Conservation (phyloP, 1,284 basidiomycete genomes). For the Sporisorium sorghi region DNA sequence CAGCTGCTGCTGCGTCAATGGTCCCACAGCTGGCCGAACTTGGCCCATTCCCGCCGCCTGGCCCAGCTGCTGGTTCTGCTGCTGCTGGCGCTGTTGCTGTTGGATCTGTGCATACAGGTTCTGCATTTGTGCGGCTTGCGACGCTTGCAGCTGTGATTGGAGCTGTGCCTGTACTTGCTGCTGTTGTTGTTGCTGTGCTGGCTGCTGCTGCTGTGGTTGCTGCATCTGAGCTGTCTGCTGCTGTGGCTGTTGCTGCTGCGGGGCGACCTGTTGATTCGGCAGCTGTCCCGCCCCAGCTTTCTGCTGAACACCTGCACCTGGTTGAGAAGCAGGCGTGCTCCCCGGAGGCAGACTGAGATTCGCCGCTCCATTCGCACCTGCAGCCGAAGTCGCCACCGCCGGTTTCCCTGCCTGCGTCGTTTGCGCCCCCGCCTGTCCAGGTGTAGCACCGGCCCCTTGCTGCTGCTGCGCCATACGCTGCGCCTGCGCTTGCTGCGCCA, state of each 20-base stretch:
- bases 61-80: slow-evolving; percentile 29
- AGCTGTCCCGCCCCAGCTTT: slow-evolving; percentile 13
- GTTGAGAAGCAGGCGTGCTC: slow-evolving; percentile 23
- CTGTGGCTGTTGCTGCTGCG: slow-evolving; percentile 27
- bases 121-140: slow-evolving; percentile 48
- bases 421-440: slow-evolving; percentile 10
- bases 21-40: slow-evolving; percentile 31
- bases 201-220: slow-evolving; percentile 23
- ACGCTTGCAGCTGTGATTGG: slow-evolving; percentile 34
- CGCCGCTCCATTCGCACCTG: slow-evolving; percentile 11
- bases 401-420: slow-evolving; percentile 26
- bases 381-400: slow-evolving; percentile 1
- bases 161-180: slow-evolving; percentile 35
- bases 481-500: slow-evolving; percentile 51
- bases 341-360: slow-evolving; percentile 18
- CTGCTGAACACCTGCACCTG: slow-evolving; percentile 16
- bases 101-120: slow-evolving; percentile 49
- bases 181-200: slow-evolving; percentile 27
- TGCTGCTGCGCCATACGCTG: slow-evolving; percentile 47
- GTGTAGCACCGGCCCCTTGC: slow-evolving; percentile 18
- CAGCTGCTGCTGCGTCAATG: slow-evolving; percentile 38
- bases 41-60: slow-evolving; percentile 26
- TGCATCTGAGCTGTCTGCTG: slow-evolving; percentile 22
- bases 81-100: slow-evolving; percentile 44
- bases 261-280: slow-evolving; percentile 14